A percentile compares a stretch with the other conserved stretches of the same genome.
Conservation (phyloP, 805 yeast species). For the Metschnikowia gelsemii region DNA sequence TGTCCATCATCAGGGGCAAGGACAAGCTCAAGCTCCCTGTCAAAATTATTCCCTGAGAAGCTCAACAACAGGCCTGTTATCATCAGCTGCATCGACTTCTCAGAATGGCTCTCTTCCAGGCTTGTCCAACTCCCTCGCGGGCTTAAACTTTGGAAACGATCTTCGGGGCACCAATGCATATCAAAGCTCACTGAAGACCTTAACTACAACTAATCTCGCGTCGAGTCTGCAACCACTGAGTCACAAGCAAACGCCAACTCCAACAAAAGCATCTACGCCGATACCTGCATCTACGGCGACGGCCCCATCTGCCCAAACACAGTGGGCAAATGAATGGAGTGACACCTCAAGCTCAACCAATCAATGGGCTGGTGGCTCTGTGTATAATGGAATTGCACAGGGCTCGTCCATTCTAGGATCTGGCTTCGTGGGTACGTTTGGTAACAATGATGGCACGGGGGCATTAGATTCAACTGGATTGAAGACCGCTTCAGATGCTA, state of each 20-base stretch:
- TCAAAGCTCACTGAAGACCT: neutral
- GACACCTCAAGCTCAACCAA: constrained; percentile 22
- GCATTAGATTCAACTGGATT: constrained; percentile 5
- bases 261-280: neutral
- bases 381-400: constrained; percentile 10
- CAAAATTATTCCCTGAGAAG: no score
- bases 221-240: constrained; percentile 8
- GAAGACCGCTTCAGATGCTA: constrained; percentile 7
- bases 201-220: constrained; percentile 5
- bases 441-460: constrained; percentile 2
- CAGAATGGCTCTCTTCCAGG: constrained; percentile 9
- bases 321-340: constrained; percentile 39
- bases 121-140: constrained; percentile 23
- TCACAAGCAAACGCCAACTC: constrained; percentile 2
- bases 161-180: constrained; percentile 1
- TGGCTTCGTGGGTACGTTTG: constrained; percentile 14
- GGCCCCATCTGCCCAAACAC: constrained; percentile 1
- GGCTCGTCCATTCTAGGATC: constrained; percentile 9
- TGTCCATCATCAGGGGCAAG: constrained; percentile 8
- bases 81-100: constrained; percentile 1
- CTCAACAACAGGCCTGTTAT: no score
- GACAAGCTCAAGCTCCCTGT: constrained; percentile 2
- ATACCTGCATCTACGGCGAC: neutral
- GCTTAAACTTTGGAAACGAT: constrained; percentile 22
- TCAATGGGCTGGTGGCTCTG: constrained; percentile 14